These are phyloP conservation scores for Dioszegia hungarica DNA, from an alignment of 768 basidiomycete genomes.

Conservation along the genomic window DNA sequence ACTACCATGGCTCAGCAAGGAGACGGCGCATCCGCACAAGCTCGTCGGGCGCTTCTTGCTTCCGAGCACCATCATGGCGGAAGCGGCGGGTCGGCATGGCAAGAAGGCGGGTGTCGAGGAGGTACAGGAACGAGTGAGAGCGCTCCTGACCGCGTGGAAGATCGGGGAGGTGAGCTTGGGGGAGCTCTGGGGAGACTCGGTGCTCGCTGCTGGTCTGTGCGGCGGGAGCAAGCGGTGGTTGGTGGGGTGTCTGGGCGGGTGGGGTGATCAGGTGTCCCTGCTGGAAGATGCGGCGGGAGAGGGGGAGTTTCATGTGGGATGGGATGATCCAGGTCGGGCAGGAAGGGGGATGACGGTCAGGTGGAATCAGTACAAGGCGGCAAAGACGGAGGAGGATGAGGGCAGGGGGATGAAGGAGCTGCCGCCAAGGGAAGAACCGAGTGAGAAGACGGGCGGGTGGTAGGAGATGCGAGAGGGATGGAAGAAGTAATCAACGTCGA, in stretches of 20 bases:
- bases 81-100: constrained; percentile 10
- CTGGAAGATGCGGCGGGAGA: background rate
- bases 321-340: constrained; percentile 1
- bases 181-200: constrained; percentile 39
- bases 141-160: constrained; percentile 29
- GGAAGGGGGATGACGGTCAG: constrained; percentile 26
- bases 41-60: constrained; percentile 22
- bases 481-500: too few relatives aligned
- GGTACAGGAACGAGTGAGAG: constrained; percentile 27
- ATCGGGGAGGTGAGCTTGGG: constrained; percentile 29
- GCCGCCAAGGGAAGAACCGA: constrained; percentile 3
- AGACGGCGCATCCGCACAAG: constrained; percentile 37
- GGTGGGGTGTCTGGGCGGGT: constrained; percentile 39
- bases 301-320: constrained; percentile 23
- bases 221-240: constrained; percentile 39
- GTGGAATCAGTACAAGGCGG: constrained; percentile 18
- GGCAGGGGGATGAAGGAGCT: background rate
- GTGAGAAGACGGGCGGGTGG: constrained; percentile 10
- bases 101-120: constrained; percentile 4
- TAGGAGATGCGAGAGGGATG: too few relatives aligned
- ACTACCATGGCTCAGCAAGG: constrained; percentile 45
- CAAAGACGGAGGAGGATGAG: background rate
- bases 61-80: too few relatives aligned
- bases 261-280: constrained; percentile 35
- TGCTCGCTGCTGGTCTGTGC: constrained; percentile 25